Base-by-base conservation (phyloP, 2,329 filamentous ascomycete genomes). In the Talaromyces sp. region DNA sequence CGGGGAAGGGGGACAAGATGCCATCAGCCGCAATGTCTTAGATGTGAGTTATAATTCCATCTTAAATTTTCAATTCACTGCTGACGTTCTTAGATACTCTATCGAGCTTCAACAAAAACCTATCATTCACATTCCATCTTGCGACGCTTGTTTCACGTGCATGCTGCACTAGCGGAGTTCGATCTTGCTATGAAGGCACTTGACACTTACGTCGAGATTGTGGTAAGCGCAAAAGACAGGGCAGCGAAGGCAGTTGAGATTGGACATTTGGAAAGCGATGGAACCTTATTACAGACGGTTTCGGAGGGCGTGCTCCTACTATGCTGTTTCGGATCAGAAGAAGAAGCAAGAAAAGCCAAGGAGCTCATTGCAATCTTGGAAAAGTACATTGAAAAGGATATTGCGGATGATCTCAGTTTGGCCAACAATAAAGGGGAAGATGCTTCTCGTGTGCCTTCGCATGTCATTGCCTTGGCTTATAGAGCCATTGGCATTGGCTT, bases 101-200 rank as follows among this genome's bases (percentile, higher is more conserved):
- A 97, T 73, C 88, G 88, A 39, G 90, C 92, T 21, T 90, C 93
- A 7, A 91, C 89, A 9, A 96, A 94, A 73, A 96, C 92, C 0
- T 99, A 94, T 68, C 94, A 99, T 73, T 99, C 94, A 1, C 96
- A 93, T 1, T 79, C 91, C 9, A 89, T 97, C 61, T 77, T 99
- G 31, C 83, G 93, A 59, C 84, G 92, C 66, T 80, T 99, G 0
- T 97, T 97, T 69, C 87, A 85, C 10, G 88, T 96, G 1, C 94
- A 99, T 71, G 80, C 93, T 17, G 84, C 91, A 2, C 80, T 97
- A 17, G 91, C 91, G 8, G 93, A 99, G 65, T 97, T 97, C 64
- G 90, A 96, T 57, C 78, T 97, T 51, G 92, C 92, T 1, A 86
- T 96, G 71, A 91, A 91, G 69, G 89, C 94, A 0, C 89, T 97